Evolutionary conservation across 2,329 filamentous ascomycete species (phyloP).

Genomic region (Arachnomyces sp.): DNA sequence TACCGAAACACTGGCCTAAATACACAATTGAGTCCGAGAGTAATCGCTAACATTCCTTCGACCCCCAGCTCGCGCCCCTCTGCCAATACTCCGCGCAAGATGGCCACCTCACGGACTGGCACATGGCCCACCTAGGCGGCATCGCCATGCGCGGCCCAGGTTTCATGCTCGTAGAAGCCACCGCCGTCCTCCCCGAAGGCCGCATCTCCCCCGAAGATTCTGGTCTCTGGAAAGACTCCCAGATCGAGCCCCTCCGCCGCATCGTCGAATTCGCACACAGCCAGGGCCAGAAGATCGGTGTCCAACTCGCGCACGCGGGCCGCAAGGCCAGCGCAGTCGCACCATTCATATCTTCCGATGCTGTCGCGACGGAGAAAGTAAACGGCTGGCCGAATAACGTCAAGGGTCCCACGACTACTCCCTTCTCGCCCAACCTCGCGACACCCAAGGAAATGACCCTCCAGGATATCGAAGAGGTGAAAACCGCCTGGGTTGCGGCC

Average conservation of each 20-base stretch:
- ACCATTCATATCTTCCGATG: conserved; percentile 53
- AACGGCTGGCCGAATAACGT: conserved; percentile 50
- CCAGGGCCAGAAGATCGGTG: conserved; percentile 62
- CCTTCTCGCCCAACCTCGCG: conserved; percentile 55
- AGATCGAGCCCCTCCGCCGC: conserved; percentile 15
- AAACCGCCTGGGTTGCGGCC: conserved; percentile 53
- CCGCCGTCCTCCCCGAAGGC: conserved; percentile 63
- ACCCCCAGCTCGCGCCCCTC: conserved; percentile 46
- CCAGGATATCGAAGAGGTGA: conserved; percentile 58
- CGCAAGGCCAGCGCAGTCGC: conserved; percentile 55
- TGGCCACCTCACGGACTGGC: conserved; percentile 71
- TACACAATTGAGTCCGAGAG: neutral
- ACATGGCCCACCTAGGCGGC: conserved; percentile 61
- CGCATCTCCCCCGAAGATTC: conserved; percentile 70
- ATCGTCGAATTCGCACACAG: conserved; percentile 24
- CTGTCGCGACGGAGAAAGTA: conserved; percentile 46
- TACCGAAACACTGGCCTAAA: neutral
- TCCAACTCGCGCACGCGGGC: conserved; percentile 72
- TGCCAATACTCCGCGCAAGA: conserved; percentile 61
- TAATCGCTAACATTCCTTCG: conserved; percentile 4
- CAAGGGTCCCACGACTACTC: conserved; percentile 49
- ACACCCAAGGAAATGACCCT: conserved; percentile 59
- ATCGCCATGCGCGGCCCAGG: conserved; percentile 64
- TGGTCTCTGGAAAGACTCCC: conserved; percentile 72
- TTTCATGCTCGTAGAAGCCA: conserved; percentile 66